Base-by-base conservation (phyloP, 163 green algal species). In the Chlorella variabilis region DNA sequence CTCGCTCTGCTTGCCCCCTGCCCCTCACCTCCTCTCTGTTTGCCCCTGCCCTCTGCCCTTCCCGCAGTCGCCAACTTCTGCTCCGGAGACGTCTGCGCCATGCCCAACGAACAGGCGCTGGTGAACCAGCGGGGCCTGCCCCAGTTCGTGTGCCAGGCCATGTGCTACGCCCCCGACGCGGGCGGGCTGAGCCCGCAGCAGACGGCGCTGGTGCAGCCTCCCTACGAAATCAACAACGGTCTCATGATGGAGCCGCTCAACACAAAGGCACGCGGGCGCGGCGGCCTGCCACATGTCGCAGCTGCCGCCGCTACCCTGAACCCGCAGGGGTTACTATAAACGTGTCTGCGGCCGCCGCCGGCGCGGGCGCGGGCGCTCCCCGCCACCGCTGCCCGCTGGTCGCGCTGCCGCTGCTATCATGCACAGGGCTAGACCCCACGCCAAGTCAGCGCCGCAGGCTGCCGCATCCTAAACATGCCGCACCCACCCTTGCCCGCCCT, bases 201-300 rank as follows among this genome's bases (percentile, higher is more conserved):
- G 27, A 34, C 48, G 41, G 9, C 3, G 34, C 61, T 87, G 68
- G 41, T 49, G 25, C 67, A 82, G 27, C 89, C 89, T 11, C 89
- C 89, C 21, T 92, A 90, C 65, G 9, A 38, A 25, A 88, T 92
- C 42, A 69, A 81, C 69, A 91, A 89, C 62, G 77, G 77, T 31
- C 80, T 89, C 29, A 58, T 23, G 0, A 36, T 71, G 6, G 41
- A 83, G 42, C 71, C 80, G n/a, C 75, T 93, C 0, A 75, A 75
- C 31, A 75, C 62, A 21, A 81, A 81, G 54, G 75, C 48, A 7
- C 3, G 39, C 0, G 25, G 23, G 38, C 17, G 45, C n/a, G 62
- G 62, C 62, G 6, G 62, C 31, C 13, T n/a, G n/a, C n/a, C n/a
- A 21, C 11, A 29, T 39, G 23, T 68, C 7, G 3, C 15, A 8